Percentiles rank a stretch among this genome's conserved stretches.
phyloP scores from a whole-genome alignment of 805 yeast genomes.

The Saccharomycopsis javanensis region DNA sequence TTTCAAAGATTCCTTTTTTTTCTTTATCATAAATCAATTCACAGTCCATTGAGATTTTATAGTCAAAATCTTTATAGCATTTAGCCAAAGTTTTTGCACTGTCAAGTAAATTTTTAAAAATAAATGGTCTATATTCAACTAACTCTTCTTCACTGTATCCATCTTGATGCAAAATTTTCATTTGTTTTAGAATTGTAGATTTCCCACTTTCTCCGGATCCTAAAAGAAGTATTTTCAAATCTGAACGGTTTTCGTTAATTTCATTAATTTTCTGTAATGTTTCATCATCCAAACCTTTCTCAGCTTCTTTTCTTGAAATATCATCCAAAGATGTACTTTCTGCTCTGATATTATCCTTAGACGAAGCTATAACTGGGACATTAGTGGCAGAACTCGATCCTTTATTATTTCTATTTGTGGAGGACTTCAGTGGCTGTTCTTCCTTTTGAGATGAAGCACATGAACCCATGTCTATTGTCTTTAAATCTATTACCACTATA shows the following conservation, averaged over 20 bases:
- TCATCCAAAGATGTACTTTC: not conserved
- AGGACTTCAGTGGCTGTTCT: not conserved
- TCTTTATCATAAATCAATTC: conserved; percentile 1
- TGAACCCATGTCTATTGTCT: not conserved
- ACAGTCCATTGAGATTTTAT: conserved; percentile 26
- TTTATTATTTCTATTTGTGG: not conserved
- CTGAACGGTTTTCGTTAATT: conserved; percentile 26
- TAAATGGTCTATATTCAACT: conserved; percentile 65
- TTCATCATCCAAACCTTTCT: not conserved
- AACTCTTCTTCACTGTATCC: conserved; percentile 67
- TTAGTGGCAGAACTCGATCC: not conserved
- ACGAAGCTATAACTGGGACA: not conserved
- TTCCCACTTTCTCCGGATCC: conserved; percentile 90
- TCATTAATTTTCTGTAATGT: not conserved
- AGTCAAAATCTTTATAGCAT: conserved; percentile 47
- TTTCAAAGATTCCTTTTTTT: not conserved
- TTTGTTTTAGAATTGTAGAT: conserved; percentile 72
- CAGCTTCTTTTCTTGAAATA: not conserved
- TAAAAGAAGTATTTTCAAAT: conserved; percentile 62
- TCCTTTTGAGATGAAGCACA: not conserved
- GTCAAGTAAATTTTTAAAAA: conserved; percentile 67
- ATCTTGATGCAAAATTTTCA: conserved; percentile 65
- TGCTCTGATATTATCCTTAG: not conserved
- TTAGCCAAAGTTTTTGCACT: conserved; percentile 62
- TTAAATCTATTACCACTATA: too few relatives aligned